A percentile compares a stretch with the other conserved stretches of the same genome.
Evolutionary conservation across 164 flowering plant species (phyloP).

Genomic region (Euptelea pleiosperma): DNA sequence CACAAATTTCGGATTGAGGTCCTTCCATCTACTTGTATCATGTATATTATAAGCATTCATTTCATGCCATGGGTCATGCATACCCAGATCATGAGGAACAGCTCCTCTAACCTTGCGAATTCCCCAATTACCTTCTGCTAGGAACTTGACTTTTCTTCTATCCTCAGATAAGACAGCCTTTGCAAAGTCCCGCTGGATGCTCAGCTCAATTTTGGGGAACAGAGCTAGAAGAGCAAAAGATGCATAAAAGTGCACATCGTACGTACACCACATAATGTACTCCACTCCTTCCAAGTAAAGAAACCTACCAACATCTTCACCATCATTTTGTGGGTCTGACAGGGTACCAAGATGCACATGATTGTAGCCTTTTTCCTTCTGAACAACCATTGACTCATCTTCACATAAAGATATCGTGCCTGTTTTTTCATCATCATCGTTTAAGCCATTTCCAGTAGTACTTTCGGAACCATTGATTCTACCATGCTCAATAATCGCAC

Average conservation of each 20-base stretch:
- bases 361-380: conserved; percentile 9
- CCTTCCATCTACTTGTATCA: conserved; percentile 92
- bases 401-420: conserved; percentile 9
- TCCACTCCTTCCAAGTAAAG: conserved; percentile 90
- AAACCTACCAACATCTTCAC: conserved; percentile 81
- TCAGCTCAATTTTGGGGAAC: conserved; percentile 84
- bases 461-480: conserved; percentile 12
- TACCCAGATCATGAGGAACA: conserved; percentile 90
- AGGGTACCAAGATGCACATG: background rate
- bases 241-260: conserved; percentile 95
- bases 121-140: conserved; percentile 80
- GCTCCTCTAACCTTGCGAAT: conserved; percentile 87
- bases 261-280: conserved; percentile 93
- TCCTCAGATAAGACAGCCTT: conserved; percentile 85
- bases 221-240: conserved; percentile 82
- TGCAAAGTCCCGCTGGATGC: conserved; percentile 88
- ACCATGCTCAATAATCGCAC: conserved; percentile 23
- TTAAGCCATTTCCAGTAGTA: conserved; percentile 17
- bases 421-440: conserved; percentile 22
- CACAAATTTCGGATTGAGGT: conserved; percentile 85
- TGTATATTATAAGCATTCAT: conserved; percentile 96
- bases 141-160: conserved; percentile 75
- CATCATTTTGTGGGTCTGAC: conserved; percentile 24
- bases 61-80: conserved; percentile 92
- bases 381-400: conserved; percentile 13